These are phyloP conservation scores for Penicillium sp. DNA, from an alignment of 2,329 filamentous ascomycete genomes.

Conservation along the genomic window DNA sequence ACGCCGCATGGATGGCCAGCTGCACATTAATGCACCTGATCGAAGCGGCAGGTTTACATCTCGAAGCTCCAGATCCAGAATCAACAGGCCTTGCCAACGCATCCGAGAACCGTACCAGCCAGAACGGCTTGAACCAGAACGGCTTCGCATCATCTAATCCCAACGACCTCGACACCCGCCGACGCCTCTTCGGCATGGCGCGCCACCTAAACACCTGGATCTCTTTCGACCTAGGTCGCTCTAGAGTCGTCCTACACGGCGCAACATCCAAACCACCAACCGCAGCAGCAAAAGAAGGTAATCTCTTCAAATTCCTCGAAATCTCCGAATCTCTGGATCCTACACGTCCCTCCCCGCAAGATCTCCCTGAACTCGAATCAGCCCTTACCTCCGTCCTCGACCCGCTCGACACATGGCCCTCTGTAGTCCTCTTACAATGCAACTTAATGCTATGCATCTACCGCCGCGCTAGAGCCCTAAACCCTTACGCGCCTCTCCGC, in stretches of 20 bases:
- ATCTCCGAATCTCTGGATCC: constrained; percentile 61
- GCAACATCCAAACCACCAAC: constrained; percentile 49
- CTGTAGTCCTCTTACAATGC: constrained; percentile 56
- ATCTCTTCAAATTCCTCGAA: constrained; percentile 59
- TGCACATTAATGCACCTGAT: constrained; percentile 63
- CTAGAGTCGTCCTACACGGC: constrained; percentile 55
- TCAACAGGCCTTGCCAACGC: constrained; percentile 5
- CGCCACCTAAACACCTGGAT: constrained; percentile 64
- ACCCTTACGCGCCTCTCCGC: constrained; percentile 47
- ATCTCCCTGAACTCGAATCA: constrained; percentile 48
- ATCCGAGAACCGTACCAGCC: constrained; percentile 1
- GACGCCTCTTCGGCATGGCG: constrained; percentile 55
- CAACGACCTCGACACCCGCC: constrained; percentile 43
- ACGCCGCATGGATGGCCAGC: constrained; percentile 60
- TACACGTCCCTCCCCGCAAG: constrained; percentile 43
- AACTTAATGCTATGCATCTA: constrained; percentile 62
- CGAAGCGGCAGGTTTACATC: constrained; percentile 53
- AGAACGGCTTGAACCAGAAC: background rate
- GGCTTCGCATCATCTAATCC: constrained; percentile 8
- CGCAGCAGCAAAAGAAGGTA: constrained; percentile 1
- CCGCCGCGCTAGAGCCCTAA: constrained; percentile 58
- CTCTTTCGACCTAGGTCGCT: constrained; percentile 62
- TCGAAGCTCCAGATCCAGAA: constrained; percentile 28
- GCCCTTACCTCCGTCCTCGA: constrained; percentile 49
- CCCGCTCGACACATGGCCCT: constrained; percentile 45